These are phyloP conservation scores for Epichloe baconii DNA, from an alignment of 2,329 filamentous ascomycete species.

Conservation along the genomic window DNA sequence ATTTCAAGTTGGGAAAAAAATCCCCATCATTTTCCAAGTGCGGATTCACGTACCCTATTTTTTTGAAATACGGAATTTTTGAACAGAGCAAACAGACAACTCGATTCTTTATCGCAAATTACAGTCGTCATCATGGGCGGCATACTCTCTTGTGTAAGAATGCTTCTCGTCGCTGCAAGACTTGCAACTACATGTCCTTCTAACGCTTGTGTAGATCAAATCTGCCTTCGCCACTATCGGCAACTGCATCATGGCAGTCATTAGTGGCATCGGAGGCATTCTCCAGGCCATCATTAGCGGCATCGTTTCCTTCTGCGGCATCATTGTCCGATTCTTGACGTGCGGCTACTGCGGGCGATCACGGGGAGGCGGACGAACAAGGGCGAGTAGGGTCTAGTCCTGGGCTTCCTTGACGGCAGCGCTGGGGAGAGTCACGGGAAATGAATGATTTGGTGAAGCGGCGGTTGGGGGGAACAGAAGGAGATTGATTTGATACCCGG, in stretches of 20 bases:
- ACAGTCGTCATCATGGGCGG: conserved; percentile 51
- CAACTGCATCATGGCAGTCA: conserved; percentile 51
- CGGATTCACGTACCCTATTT: too few relatives aligned
- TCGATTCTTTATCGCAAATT: background rate
- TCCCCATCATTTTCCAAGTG: too few relatives aligned
- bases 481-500: conserved; percentile 1
- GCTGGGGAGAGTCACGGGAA: background rate
- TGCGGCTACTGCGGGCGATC: conserved; percentile 29
- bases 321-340: conserved; percentile 53
- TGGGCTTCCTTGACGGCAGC: background rate
- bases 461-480: background rate
- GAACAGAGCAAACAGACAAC: background rate
- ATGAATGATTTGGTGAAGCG: background rate
- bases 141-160: conserved; percentile 67
- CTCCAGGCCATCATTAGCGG: conserved; percentile 55
- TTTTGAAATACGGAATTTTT: too few relatives aligned
- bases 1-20: too few relatives aligned
- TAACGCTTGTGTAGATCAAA: conserved; percentile 32
- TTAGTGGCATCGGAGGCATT: conserved; percentile 52
- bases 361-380: conserved; percentile 8
- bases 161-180: background rate
- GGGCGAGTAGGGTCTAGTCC: conserved; percentile 13
- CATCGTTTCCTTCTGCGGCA: conserved; percentile 49
- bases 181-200: background rate
- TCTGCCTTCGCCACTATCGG: conserved; percentile 52